Percentiles rank a stretch among this genome's conserved stretches.
phyloP scores from a whole-genome alignment of 2,329 filamentous ascomycete species.

The Monilinia vaccinii-corymbosi region DNA sequence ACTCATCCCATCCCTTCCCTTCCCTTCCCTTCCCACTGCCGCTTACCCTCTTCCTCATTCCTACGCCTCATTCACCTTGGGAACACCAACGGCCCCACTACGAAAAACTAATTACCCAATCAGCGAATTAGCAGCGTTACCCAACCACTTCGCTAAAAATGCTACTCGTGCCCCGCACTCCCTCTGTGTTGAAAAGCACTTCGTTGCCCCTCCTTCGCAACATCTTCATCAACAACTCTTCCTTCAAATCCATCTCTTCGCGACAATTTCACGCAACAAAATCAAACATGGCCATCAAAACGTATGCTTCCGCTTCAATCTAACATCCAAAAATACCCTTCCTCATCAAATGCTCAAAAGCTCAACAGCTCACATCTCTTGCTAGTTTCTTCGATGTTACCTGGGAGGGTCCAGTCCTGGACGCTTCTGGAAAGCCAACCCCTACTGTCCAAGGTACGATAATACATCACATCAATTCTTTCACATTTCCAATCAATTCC shows the following conservation, averaged over 20 bases:
- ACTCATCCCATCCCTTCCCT: too few relatives aligned
- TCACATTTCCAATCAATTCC: neutral
- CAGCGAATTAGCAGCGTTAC: neutral
- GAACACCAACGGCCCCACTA: neutral
- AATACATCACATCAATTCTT: neutral
- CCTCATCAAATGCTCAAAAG: neutral
- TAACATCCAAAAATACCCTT: too few relatives aligned
- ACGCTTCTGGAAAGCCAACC: slow-evolving; percentile 49
- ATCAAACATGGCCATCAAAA: slow-evolving; percentile 66
- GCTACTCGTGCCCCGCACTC: slow-evolving; percentile 11
- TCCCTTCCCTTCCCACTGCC: too few relatives aligned
- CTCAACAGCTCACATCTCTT: slow-evolving; percentile 14
- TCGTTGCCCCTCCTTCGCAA: slow-evolving; percentile 12
- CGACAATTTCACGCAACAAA: slow-evolving; percentile 55
- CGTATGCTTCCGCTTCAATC: slow-evolving; percentile 46
- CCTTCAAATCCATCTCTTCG: slow-evolving; percentile 10
- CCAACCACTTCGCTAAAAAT: slow-evolving; percentile 8
- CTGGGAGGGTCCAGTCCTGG: slow-evolving; percentile 65
- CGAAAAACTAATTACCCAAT: neutral
- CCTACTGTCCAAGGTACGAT: slow-evolving; percentile 49
- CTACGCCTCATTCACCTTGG: neutral
- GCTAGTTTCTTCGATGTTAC: slow-evolving; percentile 60
- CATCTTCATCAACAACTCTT: slow-evolving; percentile 12
- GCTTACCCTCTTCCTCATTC: too few relatives aligned
- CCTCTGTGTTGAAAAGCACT: slow-evolving; percentile 10